Percentiles rank a stretch among this genome's conserved stretches.
These are phyloP conservation scores for Microsporum ferrugineum DNA, from an alignment of 2,329 filamentous ascomycete genomes.

Conservation along the genomic window DNA sequence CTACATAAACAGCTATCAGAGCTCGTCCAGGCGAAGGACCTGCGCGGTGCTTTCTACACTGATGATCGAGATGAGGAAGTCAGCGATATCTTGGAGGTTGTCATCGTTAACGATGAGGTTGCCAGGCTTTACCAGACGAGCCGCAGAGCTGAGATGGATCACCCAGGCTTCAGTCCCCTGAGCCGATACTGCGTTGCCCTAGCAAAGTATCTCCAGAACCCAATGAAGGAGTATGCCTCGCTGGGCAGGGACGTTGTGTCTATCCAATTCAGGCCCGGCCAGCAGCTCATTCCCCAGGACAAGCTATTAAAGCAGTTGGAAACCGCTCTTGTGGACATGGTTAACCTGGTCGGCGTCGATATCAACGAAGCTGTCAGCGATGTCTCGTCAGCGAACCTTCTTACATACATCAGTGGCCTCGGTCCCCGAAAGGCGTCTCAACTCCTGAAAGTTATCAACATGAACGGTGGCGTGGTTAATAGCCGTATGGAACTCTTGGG, in stretches of 20 bases:
- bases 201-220: slow-evolving; percentile 86
- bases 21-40: slow-evolving; percentile 63
- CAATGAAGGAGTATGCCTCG: slow-evolving; percentile 90
- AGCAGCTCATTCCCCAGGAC: slow-evolving; percentile 77
- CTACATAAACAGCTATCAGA: slow-evolving; percentile 71
- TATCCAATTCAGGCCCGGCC: slow-evolving; percentile 77
- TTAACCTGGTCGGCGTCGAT: slow-evolving; percentile 91
- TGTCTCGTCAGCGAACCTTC: slow-evolving; percentile 68
- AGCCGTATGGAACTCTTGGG: slow-evolving; percentile 81
- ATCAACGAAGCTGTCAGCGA: slow-evolving; percentile 84
- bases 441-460: slow-evolving; percentile 78
- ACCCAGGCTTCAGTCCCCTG: slow-evolving; percentile 66
- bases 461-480: slow-evolving; percentile 75
- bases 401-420: slow-evolving; percentile 83
- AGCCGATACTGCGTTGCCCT: slow-evolving; percentile 83
- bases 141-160: slow-evolving; percentile 63
- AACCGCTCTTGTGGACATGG: slow-evolving; percentile 96
- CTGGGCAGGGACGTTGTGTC: slow-evolving; percentile 80
- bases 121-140: slow-evolving; percentile 94
- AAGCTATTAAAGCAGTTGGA: slow-evolving; percentile 79
- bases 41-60: slow-evolving; percentile 71
- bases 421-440: slow-evolving; percentile 83
- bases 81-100: slow-evolving; percentile 70
- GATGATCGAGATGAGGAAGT: slow-evolving; percentile 69
- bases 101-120: slow-evolving; percentile 92